Conservation (phyloP, 495 filamentous ascomycete genomes). For the Penicillium soppii region DNA sequence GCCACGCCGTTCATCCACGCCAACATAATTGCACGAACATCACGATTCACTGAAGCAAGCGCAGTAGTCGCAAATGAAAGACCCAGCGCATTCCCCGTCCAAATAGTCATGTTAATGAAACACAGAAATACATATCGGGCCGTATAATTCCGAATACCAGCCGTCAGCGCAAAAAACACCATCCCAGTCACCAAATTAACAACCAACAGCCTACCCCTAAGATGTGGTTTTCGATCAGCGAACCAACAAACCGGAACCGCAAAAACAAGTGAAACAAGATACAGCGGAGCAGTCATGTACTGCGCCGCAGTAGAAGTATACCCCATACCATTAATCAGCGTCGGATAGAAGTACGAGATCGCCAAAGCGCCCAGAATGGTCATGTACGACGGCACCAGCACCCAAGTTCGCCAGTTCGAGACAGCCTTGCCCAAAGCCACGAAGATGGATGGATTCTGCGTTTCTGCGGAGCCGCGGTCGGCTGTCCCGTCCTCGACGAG, state of each 20-base stretch:
- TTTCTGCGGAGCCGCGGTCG: background rate
- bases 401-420: constrained; percentile 5
- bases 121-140: constrained; percentile 8
- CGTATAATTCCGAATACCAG: constrained; percentile 1
- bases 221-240: background rate
- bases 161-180: constrained; percentile 12
- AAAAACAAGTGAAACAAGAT: constrained; percentile 24
- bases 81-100: constrained; percentile 4
- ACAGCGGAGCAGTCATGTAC: constrained; percentile 41
- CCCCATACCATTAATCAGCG: constrained; percentile 41
- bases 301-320: constrained; percentile 35
- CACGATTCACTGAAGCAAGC: background rate
- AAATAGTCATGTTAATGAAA: constrained; percentile 7
- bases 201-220: background rate
- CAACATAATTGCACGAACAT: constrained; percentile 9
- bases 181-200: background rate
- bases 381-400: constrained; percentile 2
- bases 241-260: background rate
- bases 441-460: background rate
- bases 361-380: constrained; percentile 3
- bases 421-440: background rate
- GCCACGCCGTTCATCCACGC: constrained; percentile 1
- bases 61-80: constrained; percentile 7
- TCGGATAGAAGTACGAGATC: constrained; percentile 41
- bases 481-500: constrained; percentile 1